phyloP scores from a whole-genome alignment of 305 asterid species.

The Euphrasia arctica region DNA sequence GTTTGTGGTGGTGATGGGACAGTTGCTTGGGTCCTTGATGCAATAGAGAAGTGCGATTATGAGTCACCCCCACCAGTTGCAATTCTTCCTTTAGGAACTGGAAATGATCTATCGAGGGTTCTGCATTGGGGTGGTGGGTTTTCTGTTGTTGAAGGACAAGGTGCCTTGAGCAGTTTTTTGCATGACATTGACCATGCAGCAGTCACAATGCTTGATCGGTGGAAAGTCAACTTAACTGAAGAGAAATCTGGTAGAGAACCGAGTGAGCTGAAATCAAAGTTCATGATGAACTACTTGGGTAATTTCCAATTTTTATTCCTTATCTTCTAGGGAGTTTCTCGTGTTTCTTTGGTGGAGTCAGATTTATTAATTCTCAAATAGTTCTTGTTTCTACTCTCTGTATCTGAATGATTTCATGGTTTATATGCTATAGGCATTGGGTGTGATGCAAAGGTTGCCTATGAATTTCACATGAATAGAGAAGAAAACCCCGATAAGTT shows the following conservation, averaged over 20 bases:
- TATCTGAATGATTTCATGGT: constrained; percentile 17
- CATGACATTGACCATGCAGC: constrained; percentile 73
- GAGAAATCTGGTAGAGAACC: constrained; percentile 42
- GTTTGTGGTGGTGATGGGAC: constrained; percentile 95
- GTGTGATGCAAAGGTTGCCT: constrained; percentile 88
- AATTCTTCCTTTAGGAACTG: constrained; percentile 83
- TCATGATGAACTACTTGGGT: constrained; percentile 90
- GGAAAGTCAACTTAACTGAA: constrained; percentile 64
- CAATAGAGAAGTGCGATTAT: constrained; percentile 62
- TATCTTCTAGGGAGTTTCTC: too few species aligned
- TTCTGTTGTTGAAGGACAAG: constrained; percentile 70
- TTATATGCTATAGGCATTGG: constrained; percentile 58
- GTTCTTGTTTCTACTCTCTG: too few species aligned
- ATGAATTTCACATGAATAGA: constrained; percentile 69
- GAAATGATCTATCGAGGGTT: constrained; percentile 82
- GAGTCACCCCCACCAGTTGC: constrained; percentile 90
- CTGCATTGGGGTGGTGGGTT: constrained; percentile 88
- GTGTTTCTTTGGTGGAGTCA: too few species aligned
- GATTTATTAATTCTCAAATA: too few species aligned
- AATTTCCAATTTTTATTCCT: constrained; percentile 21
- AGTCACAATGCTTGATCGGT: constrained; percentile 81
- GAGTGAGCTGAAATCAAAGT: constrained; percentile 54
- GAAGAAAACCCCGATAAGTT: constrained; percentile 81
- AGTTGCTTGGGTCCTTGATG: constrained; percentile 87
- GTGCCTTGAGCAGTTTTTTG: constrained; percentile 66